Base-by-base conservation (phyloP, 2,329 filamentous ascomycete species). In the Fusarium sp. region DNA sequence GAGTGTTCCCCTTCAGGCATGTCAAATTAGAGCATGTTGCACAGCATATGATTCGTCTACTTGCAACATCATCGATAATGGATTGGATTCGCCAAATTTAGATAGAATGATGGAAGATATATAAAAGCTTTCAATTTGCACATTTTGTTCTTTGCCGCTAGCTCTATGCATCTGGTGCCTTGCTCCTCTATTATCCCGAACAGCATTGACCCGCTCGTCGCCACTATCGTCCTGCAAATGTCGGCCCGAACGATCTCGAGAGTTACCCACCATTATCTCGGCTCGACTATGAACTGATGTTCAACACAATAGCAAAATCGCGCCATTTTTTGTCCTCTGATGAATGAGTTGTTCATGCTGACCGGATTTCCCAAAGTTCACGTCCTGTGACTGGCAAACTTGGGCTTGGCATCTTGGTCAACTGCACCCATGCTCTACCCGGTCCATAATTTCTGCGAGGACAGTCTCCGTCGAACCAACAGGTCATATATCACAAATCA, bases 171-270 rank as follows among this genome's bases (percentile, higher is more conserved):
- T 10, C 2, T 14, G 6, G 10, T 13, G 13, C 18, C 11, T 23
- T 8, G 16, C 8, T 4, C 11, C 16, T n/a, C 30, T 9, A 49
- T 23, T 9, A 31, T 31, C 18, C 30, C 11, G 16, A 11, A 23
- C 7, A 9, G 13, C 13, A 18, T 18, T 16, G 41, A 18, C 21
- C 21, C 19, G 13, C 11, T 43, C 10, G 13, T 58, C 19, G 55
- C 58, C 44, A 61, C 44, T 7, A 10, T 60, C 44, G 7, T 26
- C 18, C 37, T 52, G 16, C 1, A 25, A 28, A 28, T 43, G 28
- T 52, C 58, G 44, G 58, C 37, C 58, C 55, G 58, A 61, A 39
- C 10, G 4, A 19, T 21, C 6, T 14, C 16, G 13, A 50, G 31
- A 37, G 1, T 12, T 7, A 2, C 26, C 23, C 11, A 13, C 19